Evolutionary conservation across 257 asterid species (phyloP), one percentile per base, ranked within the genome.

Genomic region (Fraxinus pennsylvanica): DNA sequence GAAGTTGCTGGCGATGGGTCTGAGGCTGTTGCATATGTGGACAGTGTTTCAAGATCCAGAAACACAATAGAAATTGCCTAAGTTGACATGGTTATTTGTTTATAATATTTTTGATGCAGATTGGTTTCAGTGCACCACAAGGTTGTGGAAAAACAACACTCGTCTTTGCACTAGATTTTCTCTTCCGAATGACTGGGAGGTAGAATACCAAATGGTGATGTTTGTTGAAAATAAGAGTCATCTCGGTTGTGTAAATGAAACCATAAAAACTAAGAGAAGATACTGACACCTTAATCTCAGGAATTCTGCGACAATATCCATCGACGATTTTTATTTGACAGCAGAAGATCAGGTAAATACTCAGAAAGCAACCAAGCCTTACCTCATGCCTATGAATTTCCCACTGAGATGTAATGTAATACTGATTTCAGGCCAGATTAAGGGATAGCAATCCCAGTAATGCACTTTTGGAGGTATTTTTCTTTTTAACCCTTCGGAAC

Each of bases 41-140:
- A 50, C 59, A 50, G 5, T 50, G 59, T 50, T 14, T 50, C 17
- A 50, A 50, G 59, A 50, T 50, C 59, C 59, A 0, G n/a, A 14
- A 50, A 50, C 12, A 50, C 59, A 15, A 5, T 15, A 50, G n/a
- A 50, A 50, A 68, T 72, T 76, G 76, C 72, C 74, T 63, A 73
- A 69, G 76, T 57, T 82, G 68, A 68, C 61, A 35, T 76, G 14
- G 47, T 71, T 68, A 76, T 8, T 54, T 25, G 39, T 32, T 74
- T 43, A 10, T 81, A 36, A 36, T 84, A 45, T 43, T 80, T 71
- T 68, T 68, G 39, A 57, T 87, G 94, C 89, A 96, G 99, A 96
- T 96, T 86, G 99, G 99, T 77, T 93, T 96, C 84, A 96, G 99
- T 80, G 98, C 98, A 17, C 99, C 99, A 19, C 99, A 96, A 86